Conservation (phyloP, 1,284 basidiomycete species). For the Anthracocystis setariae region DNA sequence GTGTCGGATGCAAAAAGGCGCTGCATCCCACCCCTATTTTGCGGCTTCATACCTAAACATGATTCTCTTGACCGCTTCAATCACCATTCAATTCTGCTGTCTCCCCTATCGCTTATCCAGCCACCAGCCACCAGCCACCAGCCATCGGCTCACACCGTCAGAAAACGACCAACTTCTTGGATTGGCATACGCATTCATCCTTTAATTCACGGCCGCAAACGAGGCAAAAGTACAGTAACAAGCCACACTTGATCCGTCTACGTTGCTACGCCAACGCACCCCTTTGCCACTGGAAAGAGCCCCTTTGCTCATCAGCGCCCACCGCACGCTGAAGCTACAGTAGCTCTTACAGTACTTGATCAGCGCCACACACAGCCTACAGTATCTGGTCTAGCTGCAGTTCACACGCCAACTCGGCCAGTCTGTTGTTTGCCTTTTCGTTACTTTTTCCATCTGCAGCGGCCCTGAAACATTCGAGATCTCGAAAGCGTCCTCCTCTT, state of each 20-base stretch:
- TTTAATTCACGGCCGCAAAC: too few relatives aligned
- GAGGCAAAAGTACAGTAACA: too few relatives aligned
- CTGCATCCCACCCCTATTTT: constrained; percentile 35
- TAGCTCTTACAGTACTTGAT: neutral
- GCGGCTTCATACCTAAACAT: constrained; percentile 1
- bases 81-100: neutral
- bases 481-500: constrained; percentile 6
- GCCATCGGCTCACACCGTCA: too few relatives aligned
- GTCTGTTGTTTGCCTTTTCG: constrained; percentile 8
- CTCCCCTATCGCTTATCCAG: too few relatives aligned
- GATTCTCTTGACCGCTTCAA: neutral
- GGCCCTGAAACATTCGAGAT: constrained; percentile 11
- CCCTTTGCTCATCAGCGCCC: constrained; percentile 1
- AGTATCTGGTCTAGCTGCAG: neutral
- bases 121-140: too few relatives aligned
- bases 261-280: neutral
- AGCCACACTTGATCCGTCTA: too few relatives aligned
- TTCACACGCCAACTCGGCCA: neutral
- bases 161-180: too few relatives aligned
- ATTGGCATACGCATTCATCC: neutral
- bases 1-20: constrained; percentile 1
- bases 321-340: neutral
- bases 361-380: neutral
- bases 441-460: constrained; percentile 6
- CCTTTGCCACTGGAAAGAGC: constrained; percentile 10